Evolutionary conservation across 2,329 filamentous ascomycete genomes (phyloP), one percentile per base, ranked within the genome.

Genomic region (Ophiostoma perfectum): DNA sequence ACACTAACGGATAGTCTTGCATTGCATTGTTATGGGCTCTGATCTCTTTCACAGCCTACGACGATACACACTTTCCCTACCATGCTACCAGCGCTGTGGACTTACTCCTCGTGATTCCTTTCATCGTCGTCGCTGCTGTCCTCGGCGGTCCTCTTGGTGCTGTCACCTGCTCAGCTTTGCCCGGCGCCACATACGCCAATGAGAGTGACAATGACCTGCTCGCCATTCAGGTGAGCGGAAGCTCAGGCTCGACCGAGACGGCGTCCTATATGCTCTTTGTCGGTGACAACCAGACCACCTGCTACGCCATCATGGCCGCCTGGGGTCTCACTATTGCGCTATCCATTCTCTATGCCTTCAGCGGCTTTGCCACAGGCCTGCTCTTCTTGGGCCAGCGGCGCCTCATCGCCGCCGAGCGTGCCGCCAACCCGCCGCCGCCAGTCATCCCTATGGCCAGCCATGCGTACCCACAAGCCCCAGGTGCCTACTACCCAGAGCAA

Each of bases 301-400:
- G 93, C 80, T 87, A 88, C 75, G 88, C 95, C 81, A 88, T 93
- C 77, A 96, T 96, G 83, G 86, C 90, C 16, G 86, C 95, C 72
- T 97, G 93, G 93, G 93, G 92, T 0, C 79, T 97, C 70, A 86
- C 87, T 77, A 93, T 97, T 77, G 88, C 88, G 4, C 84, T 96
- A 65, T 92, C 88, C 77, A 84, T 90, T 60, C 79, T 92, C 47
- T 91, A 91, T 74, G 83, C 86, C 70, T 83, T 91, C 70, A 89
- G 87, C 2, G 79, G 82, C 63, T 78, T 89, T 65, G 82, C 85
- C 63, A 84, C 82, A 42, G 78, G 81, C 68, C 86, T 86, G 72
- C 80, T 92, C 52, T 90, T 88, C 86, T 83, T 85, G 71, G 83
- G 85, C 74, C 85, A 85, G 78, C 75, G 78, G 62, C 70, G 71